Conservation (phyloP, 108 stramenopile species). For the Conticribra guillardii region DNA sequence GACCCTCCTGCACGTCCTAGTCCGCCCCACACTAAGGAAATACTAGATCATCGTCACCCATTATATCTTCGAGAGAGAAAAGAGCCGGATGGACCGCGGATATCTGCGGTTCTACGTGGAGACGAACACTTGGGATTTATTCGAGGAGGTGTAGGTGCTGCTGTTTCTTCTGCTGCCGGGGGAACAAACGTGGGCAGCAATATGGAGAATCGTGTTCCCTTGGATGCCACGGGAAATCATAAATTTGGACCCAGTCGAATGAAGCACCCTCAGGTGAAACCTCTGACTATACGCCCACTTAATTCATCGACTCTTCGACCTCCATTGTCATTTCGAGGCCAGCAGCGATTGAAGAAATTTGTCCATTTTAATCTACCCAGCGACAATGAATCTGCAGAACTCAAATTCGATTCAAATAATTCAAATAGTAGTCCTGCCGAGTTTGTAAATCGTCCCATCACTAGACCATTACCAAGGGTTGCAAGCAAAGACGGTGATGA, state of each 20-base stretch:
- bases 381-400: conserved; percentile 29
- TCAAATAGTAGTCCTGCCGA: no score
- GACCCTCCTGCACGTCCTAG: conserved; percentile 45
- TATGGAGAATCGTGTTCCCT: no score
- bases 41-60: no score
- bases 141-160: neutral
- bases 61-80: neutral
- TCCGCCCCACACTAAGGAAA: conserved; percentile 3
- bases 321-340: neutral
- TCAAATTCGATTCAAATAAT: conserved; percentile 30
- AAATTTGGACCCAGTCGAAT: neutral
- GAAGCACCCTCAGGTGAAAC: no score
- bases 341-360: conserved; percentile 16
- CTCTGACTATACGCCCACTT: no score
- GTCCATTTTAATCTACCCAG: conserved; percentile 36
- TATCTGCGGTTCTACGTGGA: conserved; percentile 21
- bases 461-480: no score
- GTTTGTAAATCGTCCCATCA: no score
- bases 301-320: no score
- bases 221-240: no score
- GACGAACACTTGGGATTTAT: neutral
- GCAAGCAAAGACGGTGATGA: neutral
- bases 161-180: no score
- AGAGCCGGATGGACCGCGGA: conserved; percentile 24
- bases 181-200: no score